Conservation (phyloP, 1,284 basidiomycete genomes). For the Cerrena zonata region DNA sequence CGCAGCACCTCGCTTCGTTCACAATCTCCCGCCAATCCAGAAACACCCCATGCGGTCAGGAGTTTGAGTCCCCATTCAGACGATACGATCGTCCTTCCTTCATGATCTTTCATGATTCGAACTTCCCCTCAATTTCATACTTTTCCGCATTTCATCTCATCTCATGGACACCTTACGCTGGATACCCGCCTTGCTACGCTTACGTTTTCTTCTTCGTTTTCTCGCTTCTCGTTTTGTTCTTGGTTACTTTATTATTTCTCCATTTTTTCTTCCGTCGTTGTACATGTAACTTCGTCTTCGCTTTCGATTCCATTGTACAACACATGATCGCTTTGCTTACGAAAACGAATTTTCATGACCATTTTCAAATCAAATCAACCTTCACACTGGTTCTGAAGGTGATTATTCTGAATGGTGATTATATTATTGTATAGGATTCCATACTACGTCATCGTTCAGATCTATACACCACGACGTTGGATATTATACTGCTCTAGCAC, state of each 20-base stretch:
- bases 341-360: no score
- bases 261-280: not conserved
- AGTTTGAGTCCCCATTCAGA: constrained; percentile 15
- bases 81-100: constrained; percentile 11
- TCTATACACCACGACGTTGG: constrained; percentile 24
- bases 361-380: no score
- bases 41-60: constrained; percentile 8
- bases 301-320: no score
- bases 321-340: no score
- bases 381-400: constrained; percentile 1
- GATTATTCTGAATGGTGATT: constrained; percentile 8
- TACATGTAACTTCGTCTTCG: no score
- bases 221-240: not conserved
- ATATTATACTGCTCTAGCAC: constrained; percentile 64
- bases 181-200: not conserved
- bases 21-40: constrained; percentile 8
- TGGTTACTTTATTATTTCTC: not conserved
- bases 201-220: not conserved
- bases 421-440: constrained; percentile 1
- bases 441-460: constrained; percentile 6
- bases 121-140: not conserved
- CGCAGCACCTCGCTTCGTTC: constrained; percentile 10
- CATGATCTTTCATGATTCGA: constrained; percentile 4
- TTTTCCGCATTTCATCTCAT: not conserved
- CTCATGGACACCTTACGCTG: not conserved